Base-by-base conservation (phyloP, 257 asterid genomes). In the Verbascum thapsus region DNA sequence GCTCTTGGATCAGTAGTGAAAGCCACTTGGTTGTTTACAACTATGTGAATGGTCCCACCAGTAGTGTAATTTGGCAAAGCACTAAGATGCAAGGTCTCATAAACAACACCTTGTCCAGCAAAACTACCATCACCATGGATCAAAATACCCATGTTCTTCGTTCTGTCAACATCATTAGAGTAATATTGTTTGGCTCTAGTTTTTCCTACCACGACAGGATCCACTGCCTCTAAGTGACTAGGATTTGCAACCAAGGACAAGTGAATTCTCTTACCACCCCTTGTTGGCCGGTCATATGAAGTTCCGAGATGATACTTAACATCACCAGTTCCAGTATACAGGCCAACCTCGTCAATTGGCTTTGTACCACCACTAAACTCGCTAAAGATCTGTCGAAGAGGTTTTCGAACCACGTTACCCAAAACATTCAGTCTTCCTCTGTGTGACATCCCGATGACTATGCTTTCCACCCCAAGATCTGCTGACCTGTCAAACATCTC, bases 61-160 rank as follows among this genome's bases (percentile, higher is more conserved):
- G 98, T 88, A 50, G 95, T 76, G 76, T 88, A 91, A 64, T 91
- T 91, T 40, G 98, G 98, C 73, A 91, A 95, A 64, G 98, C 98
- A 76, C 98, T 91, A 50, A 91, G 94, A 86, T 91, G 98, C 84
- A 91, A 77, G 17, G 98, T 91, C 88, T 91, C 98, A 22, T 91
- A 91, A 49, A 91, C 98, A 69, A 91, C 98, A 61, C 98, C 98
- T 78, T 91, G 98, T 30, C 96, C 98, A 41, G 98, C 96, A 83
- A 91, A 91, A 73, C 96, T 91, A 57, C 98, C 96, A 78, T 91
- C 98, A 45, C 98, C 98, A 61, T 91, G 96, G 77, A 91, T 85
- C 79, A 91, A 75, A 58, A 91, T 6, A 47, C 98, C 94, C 95
- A 91, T 79, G 64, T 84, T 91, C 68, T 69, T 86, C 12, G 94